Base-by-base conservation (phyloP, 257 asterid species). In the Leptodermis oblonga region DNA sequence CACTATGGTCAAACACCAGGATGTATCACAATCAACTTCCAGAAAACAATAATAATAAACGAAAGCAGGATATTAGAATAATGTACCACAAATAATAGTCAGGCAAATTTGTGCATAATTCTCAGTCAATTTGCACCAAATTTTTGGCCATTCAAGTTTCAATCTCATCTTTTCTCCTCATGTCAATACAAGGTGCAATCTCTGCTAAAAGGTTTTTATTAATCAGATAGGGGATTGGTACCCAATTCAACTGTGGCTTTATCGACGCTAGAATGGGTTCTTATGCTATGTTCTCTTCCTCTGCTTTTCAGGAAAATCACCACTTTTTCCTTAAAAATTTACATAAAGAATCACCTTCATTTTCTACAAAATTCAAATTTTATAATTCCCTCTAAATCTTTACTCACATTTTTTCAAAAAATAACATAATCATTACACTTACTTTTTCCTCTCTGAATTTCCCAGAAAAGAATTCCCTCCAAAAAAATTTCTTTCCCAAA, bases 21-120 rank as follows among this genome's bases (percentile, higher is more conserved):
- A 48, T 11, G 33, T 20, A 71, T 53, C 37, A 82, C 76, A 66
- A 55, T 23, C 9, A 68, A 53, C 48, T 13, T 68, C 39, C 23
- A 23, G 5, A 25, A 23, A 4, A 20, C 26, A 46, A 48, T 30
- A 66, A 30, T 11, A 46, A 15, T 63, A n/a, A 17, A 30, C 30
- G 17, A 30, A 48, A 46, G 70, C 41, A 43, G 26, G 18, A 23
- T 22, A 14, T 43, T 26, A 43, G 12, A 46, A 8, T 2, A 65
- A 25, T 20, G 28, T 5, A 22, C 18, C 15, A 66, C 59, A 66
- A 43, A 65, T 14, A 3, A 17, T 30, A 30, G 7, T 66, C 58
- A 46, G 28, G 8, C 14, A 45, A 17, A 46, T 6, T n/a, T 28
- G 30, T 17, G 4, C 45, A 28, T 69, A 33, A 54, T 51, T 69